These are phyloP conservation scores for Aegilops tauschii DNA, from an alignment of 176 grass and related monocot species.

Conservation along the genomic window DNA sequence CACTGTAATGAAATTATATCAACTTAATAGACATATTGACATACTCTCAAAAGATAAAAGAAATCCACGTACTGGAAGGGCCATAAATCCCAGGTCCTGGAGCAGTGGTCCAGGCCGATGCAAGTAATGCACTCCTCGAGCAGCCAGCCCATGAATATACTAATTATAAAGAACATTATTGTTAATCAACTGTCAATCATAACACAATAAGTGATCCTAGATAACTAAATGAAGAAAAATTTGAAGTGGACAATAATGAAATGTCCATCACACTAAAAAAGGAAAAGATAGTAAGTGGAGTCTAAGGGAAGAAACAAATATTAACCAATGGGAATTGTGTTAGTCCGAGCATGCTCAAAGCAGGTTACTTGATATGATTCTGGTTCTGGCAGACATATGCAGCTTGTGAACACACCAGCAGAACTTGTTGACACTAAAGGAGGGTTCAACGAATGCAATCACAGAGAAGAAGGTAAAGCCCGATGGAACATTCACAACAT, in stretches of 20 bases:
- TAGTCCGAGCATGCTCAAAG: neutral
- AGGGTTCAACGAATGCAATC: neutral
- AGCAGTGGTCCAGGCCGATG: slow-evolving; percentile 92
- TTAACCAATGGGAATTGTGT: neutral
- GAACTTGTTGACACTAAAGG: neutral
- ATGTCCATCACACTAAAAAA: neutral
- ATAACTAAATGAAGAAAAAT: slow-evolving; percentile 10
- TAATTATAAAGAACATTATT: slow-evolving; percentile 56
- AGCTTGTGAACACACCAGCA: neutral
- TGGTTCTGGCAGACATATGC: neutral
- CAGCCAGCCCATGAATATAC: slow-evolving; percentile 94
- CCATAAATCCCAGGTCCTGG: slow-evolving; percentile 89
- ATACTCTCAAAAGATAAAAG: slow-evolving; percentile 12
- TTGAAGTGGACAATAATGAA: neutral
- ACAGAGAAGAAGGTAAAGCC: neutral
- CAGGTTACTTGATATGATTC: neutral
- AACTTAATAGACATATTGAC: neutral
- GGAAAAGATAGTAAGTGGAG: neutral
- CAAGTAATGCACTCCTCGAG: slow-evolving; percentile 97
- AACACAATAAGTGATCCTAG: slow-evolving; percentile 28
- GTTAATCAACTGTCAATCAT: slow-evolving; percentile 42
- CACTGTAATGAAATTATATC: slow-evolving; percentile 2
- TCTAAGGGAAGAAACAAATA: slow-evolving; percentile 1
- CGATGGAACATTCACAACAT: neutral
- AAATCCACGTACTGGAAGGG: slow-evolving; percentile 81